Evolutionary conservation across 768 basidiomycete genomes (phyloP), one percentile per base, ranked within the genome.

Genomic region (Amanita inopinata): DNA sequence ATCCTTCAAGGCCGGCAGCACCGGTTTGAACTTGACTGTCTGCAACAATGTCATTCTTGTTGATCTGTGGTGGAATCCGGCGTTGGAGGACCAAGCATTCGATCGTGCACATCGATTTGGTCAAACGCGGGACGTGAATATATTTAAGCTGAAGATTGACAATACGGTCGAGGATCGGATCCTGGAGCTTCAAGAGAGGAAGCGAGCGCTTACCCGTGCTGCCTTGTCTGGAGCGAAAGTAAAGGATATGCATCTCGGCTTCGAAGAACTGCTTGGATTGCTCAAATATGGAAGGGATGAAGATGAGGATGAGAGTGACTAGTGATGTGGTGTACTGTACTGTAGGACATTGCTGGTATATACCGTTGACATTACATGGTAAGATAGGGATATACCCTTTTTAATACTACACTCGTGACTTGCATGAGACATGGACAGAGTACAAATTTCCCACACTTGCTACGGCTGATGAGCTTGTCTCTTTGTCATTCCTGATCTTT

Each of bases 11-110:
- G 91, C 92, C 20, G 92, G 92, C 3, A 86, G 86, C 54, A 90
- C 85, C n/a, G 89, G 89, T 86, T 74, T 97, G 33, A 96, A 97
- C 56, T 57, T 97, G 53, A 91, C 90, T 0, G 82, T 80, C 27
- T 97, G 93, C 62, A 94, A 92, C 58, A 89, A 94, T 50, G 92
- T 97, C 28, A 84, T 97, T 51, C 71, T 97, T 2, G 75, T 90
- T 43, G 94, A 96, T 57, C 63, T 92, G 46, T 97, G 93, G 92
- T 97, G 93, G 90, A 85, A 90, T 58, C 87, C 88, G 7, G 88
- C 85, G 0, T 68, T 88, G 3, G 86, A 88, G 74, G 90, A 94
- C 49, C 93, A 97, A 64, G 92, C 92, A 0, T 94, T 92, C 53
- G 92, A 92, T 56, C 80, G 90, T 38, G 80, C 85, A 4, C 90